phyloP scores from a whole-genome alignment of 1,284 basidiomycete genomes.

The Irpex sp. region DNA sequence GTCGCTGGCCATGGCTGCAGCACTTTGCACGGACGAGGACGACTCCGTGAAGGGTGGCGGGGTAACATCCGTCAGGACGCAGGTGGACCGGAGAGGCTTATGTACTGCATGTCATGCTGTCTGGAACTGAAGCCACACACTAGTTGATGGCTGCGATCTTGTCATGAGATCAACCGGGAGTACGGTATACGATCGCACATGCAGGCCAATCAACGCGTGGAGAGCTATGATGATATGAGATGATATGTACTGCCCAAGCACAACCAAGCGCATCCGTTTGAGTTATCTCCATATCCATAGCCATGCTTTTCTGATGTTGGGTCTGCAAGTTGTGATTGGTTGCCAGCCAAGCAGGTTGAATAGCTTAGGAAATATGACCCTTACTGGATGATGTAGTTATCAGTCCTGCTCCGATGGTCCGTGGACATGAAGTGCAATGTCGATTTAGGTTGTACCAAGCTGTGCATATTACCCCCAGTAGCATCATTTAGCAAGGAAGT shows the following conservation, averaged over 20 bases:
- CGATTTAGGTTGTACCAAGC: too few species aligned
- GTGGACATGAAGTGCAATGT: too few species aligned
- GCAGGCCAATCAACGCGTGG: background rate
- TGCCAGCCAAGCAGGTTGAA: background rate
- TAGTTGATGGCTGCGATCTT: background rate
- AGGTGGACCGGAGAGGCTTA: background rate
- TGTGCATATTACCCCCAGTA: too few species aligned
- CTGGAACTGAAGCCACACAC: background rate
- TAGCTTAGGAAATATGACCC: background rate
- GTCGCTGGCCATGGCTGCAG: slow-evolving; percentile 16
- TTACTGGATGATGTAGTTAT: too few species aligned
- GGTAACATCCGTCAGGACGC: background rate
- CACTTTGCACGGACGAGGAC: background rate
- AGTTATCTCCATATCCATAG: background rate
- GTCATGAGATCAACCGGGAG: background rate
- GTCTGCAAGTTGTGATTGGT: background rate
- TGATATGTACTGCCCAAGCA: too few species aligned
- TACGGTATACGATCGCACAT: background rate
- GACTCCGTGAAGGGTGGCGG: background rate
- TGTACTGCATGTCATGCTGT: background rate
- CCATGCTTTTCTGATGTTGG: background rate
- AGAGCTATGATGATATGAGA: background rate
- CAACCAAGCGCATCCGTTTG: background rate
- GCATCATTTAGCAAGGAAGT: too few species aligned
- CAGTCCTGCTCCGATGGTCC: too few species aligned